Percentiles rank a stretch among this genome's conserved stretches.
Conservation (phyloP, 192 early-diverging fungal species). For the Linnemannia schmuckeri region DNA sequence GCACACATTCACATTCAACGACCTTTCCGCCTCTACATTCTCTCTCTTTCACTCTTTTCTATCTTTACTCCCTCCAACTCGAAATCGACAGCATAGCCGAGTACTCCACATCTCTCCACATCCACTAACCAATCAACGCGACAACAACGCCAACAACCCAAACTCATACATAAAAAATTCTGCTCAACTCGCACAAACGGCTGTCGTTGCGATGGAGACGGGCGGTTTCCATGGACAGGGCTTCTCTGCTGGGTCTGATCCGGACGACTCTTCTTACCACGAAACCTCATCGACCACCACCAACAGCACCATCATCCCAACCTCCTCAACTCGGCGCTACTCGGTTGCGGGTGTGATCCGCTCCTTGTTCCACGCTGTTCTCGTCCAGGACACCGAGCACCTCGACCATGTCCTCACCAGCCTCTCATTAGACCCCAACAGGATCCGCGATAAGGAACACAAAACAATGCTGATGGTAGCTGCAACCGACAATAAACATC, state of each 20-base stretch:
- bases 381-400: slow-evolving; percentile 55
- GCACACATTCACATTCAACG: background rate
- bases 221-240: slow-evolving; percentile 30
- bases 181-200: slow-evolving; percentile 15
- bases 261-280: slow-evolving; percentile 31
- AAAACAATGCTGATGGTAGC: slow-evolving; percentile 62
- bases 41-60: background rate
- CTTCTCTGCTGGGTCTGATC: slow-evolving; percentile 7
- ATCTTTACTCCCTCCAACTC: background rate
- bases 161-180: slow-evolving; percentile 1
- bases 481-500: slow-evolving; percentile 55
- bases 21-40: background rate
- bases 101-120: background rate
- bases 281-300: slow-evolving; percentile 39
- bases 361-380: slow-evolving; percentile 57
- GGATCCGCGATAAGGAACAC: slow-evolving; percentile 50
- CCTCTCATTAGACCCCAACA: slow-evolving; percentile 45
- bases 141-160: background rate
- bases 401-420: slow-evolving; percentile 52
- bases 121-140: background rate
- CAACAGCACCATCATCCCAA: slow-evolving; percentile 22
- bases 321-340: slow-evolving; percentile 19
- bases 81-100: background rate
- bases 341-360: slow-evolving; percentile 45
- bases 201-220: slow-evolving; percentile 26